Evolutionary conservation across 257 asterid genomes (phyloP).

Genomic region (Salvia rosmarinus): DNA sequence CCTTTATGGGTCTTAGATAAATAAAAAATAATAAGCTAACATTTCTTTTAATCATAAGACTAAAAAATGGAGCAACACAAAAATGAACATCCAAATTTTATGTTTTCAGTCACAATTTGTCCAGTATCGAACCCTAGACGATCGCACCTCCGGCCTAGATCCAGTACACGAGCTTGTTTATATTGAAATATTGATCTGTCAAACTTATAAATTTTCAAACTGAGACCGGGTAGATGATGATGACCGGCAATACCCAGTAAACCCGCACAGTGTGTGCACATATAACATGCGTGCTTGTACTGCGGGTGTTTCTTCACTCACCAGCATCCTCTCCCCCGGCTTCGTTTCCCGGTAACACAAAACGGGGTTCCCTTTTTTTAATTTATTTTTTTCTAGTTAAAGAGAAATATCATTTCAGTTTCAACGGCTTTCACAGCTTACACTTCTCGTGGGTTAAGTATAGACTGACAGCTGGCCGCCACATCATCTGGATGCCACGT

Average conservation of each 20-base stretch:
- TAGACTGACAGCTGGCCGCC: slow-evolving; percentile 15
- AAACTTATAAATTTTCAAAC: too few relatives aligned
- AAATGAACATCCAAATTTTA: too few relatives aligned
- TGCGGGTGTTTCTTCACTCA: slow-evolving; percentile 43
- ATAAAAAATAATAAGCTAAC: too few relatives aligned
- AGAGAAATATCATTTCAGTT: neutral
- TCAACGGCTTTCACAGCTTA: slow-evolving; percentile 21
- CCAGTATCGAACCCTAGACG: too few relatives aligned
- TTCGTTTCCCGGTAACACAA: slow-evolving; percentile 45
- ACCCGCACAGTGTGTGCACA: slow-evolving; percentile 31
- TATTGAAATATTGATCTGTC: too few relatives aligned
- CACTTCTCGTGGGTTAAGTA: slow-evolving; percentile 23
- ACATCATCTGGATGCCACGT: slow-evolving; percentile 26
- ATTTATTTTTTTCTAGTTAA: neutral
- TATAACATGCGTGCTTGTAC: slow-evolving; percentile 46
- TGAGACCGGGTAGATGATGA: neutral
- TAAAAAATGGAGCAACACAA: too few relatives aligned
- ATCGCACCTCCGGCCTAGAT: too few relatives aligned
- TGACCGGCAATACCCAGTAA: slow-evolving; percentile 47
- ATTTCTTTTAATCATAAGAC: too few relatives aligned
- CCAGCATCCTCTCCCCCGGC: slow-evolving; percentile 41
- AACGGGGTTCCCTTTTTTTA: neutral
- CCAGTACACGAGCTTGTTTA: too few relatives aligned
- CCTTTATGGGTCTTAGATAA: too few relatives aligned
- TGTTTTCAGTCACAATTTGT: too few relatives aligned